Conservation (phyloP, 768 basidiomycete genomes). For the Suillus variegatus region DNA sequence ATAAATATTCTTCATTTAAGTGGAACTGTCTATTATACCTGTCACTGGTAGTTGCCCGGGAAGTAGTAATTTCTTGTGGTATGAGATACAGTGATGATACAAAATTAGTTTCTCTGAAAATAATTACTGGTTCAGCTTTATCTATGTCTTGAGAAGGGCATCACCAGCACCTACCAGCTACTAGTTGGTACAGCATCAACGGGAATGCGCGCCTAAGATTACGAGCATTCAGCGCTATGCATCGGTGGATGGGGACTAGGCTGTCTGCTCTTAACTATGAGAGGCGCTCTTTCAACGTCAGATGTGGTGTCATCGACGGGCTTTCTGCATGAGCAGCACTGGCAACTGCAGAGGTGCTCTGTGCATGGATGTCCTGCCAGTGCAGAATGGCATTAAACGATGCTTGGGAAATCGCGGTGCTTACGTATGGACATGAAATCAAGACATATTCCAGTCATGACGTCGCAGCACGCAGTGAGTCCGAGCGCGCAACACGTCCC, state of each 20-base stretch:
- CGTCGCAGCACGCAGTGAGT: slow-evolving; percentile 22
- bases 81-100: not conserved
- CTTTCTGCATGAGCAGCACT: slow-evolving; percentile 11
- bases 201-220: not conserved
- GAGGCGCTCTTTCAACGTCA: slow-evolving; percentile 20
- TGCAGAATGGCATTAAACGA: not conserved
- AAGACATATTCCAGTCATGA: slow-evolving; percentile 23
- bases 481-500: slow-evolving; percentile 23
- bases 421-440: slow-evolving; percentile 26
- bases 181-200: not conserved
- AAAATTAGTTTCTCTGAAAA: not conserved
- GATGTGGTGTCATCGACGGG: not conserved
- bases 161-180: not conserved
- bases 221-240: slow-evolving; percentile 7
- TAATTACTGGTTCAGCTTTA: not conserved
- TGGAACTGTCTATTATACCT: not conserved
- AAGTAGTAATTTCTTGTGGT: not conserved
- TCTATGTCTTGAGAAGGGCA: not conserved
- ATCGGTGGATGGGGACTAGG: slow-evolving; percentile 27
- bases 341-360: slow-evolving; percentile 25
- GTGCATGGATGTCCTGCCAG: slow-evolving; percentile 25
- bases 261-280: slow-evolving; percentile 21
- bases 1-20: not conserved
- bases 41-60: not conserved
- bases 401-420: not conserved